Base-by-base conservation (phyloP, 2,329 filamentous ascomycete genomes). In the Dactylellina leptospora region DNA sequence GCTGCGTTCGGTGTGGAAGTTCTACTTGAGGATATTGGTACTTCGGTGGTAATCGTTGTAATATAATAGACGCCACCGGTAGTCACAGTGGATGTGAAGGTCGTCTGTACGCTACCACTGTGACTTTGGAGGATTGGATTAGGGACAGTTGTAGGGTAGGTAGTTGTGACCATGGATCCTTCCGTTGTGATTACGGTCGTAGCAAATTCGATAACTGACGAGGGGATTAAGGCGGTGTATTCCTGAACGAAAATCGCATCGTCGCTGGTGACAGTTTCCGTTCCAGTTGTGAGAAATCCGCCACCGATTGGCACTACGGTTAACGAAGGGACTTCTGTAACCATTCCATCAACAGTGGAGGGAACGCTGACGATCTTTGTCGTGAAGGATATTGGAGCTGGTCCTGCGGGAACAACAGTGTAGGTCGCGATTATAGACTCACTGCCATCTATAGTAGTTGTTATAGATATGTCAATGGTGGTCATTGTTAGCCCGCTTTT, bases 291-390 rank as follows among this genome's bases (percentile, higher is more conserved):
- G 16, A 48, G 23, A 18, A 62, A 9, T 2, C 56, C 66, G 11
- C 66, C 66, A 25, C 66, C 66, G n/a, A 71, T 44, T n/a, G 66
- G 66, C 10, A 61, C n/a, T n/a, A 71, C 28, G 6, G 58, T 55
- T 33, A 50, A 27, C 1, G 48, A 33, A 8, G 66, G 33, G 22
- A 71, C 18, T 13, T 53, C 42, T 5, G 58, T 71, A n/a, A 25
- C 44, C 1, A 33, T 44, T 5, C 53, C 66, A 20, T 71, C 51
- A 13, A 71, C 36, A 9, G 20, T 58, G 6, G 66, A 58, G 4
- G 58, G 48, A n/a, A 62, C 27, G 5, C 36, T 18, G 8, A 71
- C 33, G 4, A 30, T 18, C 6, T 22, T 25, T 36, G 44, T 44
- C 5, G 56, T 58, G 45, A 71, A 71, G 6, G 66, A 71, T 3